phyloP scores from a whole-genome alignment of 805 yeast species.

The Pichia heedii region DNA sequence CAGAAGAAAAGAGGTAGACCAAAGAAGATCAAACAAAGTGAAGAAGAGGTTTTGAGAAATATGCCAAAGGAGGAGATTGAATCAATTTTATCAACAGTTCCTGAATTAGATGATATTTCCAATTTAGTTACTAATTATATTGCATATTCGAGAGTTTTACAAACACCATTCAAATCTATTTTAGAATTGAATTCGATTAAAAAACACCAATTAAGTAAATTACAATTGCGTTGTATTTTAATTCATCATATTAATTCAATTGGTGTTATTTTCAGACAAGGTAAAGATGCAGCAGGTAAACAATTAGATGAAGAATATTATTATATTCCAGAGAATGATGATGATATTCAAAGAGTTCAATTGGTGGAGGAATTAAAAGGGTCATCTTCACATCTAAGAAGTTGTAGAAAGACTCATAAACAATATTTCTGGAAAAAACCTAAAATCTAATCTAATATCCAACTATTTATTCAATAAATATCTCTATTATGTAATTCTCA shows the following conservation, averaged over 20 bases:
- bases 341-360: constrained; percentile 56
- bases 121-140: constrained; percentile 72
- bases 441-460: constrained; percentile 14
- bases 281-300: constrained; percentile 96
- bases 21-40: constrained; percentile 4
- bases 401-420: constrained; percentile 89
- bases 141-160: constrained; percentile 82
- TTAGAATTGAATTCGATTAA: constrained; percentile 46
- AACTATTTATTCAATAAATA: background rate
- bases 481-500: background rate
- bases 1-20: constrained; percentile 9
- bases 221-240: constrained; percentile 37
- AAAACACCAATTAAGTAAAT: constrained; percentile 37
- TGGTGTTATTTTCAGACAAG: constrained; percentile 83
- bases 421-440: constrained; percentile 74
- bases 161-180: constrained; percentile 74
- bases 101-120: constrained; percentile 42
- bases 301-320: constrained; percentile 90
- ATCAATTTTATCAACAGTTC: constrained; percentile 25
- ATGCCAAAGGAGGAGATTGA: constrained; percentile 22
- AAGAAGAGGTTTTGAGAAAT: constrained; percentile 10
- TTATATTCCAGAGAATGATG: constrained; percentile 77
- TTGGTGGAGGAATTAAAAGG: constrained; percentile 76
- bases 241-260: constrained; percentile 45
- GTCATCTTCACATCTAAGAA: constrained; percentile 61